These are phyloP conservation scores for Leccinellum albellum DNA, from an alignment of 768 basidiomycete genomes.

Conservation along the genomic window DNA sequence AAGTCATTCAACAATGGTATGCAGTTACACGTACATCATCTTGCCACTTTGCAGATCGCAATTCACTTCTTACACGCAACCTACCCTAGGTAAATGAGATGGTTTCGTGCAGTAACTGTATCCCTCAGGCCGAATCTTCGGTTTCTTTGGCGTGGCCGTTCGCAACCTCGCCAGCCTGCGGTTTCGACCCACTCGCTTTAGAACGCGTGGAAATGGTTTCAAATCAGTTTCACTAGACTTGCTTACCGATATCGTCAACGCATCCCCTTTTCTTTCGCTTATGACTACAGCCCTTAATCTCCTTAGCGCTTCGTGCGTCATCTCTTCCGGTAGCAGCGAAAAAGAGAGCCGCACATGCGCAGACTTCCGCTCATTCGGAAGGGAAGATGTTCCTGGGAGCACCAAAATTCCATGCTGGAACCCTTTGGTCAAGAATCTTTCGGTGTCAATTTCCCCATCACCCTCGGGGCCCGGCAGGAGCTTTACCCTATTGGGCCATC, in stretches of 20 bases:
- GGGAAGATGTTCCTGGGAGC: slow-evolving; percentile 72
- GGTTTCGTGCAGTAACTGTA: too few relatives aligned
- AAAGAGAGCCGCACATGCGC: slow-evolving; percentile 74
- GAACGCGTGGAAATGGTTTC: background rate
- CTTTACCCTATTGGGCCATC: slow-evolving; percentile 48
- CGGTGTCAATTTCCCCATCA: slow-evolving; percentile 53
- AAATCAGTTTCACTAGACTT: background rate
- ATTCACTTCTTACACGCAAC: background rate
- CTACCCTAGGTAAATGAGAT: too few relatives aligned
- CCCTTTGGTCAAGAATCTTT: slow-evolving; percentile 60
- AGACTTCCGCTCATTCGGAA: slow-evolving; percentile 61
- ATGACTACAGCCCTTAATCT: slow-evolving; percentile 42
- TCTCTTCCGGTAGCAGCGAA: slow-evolving; percentile 50
- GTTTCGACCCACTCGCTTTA: background rate
- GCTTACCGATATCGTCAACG: background rate
- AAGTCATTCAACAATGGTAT: too few relatives aligned
- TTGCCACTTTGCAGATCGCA: background rate
- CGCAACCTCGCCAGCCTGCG: background rate
- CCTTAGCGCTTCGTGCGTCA: slow-evolving; percentile 64
- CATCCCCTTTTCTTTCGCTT: slow-evolving; percentile 11
- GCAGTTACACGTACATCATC: too few relatives aligned
- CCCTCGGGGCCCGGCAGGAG: slow-evolving; percentile 39
- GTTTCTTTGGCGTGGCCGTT: too few relatives aligned
- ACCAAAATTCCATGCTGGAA: slow-evolving; percentile 75
- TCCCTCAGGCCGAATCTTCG: background rate